Evolutionary conservation across 768 basidiomycete species (phyloP), one percentile per base, ranked within the genome.

Genomic region (Rubroboletus pulcherrimus): DNA sequence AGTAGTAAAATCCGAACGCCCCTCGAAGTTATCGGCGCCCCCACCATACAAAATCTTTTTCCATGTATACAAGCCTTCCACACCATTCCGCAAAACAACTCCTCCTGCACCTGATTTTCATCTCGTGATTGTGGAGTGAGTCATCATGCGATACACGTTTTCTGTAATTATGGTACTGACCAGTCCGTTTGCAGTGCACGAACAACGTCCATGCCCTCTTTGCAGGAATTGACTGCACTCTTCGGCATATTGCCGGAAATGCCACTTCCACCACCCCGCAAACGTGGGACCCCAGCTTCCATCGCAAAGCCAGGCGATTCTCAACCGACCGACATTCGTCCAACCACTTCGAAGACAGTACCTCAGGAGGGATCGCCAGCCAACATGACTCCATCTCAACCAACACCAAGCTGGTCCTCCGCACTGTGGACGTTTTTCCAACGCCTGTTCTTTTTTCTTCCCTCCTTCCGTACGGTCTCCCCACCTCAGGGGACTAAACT

Each of bases 61-160:
- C 71, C 88, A 97, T 64, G 76, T 93, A 5, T 96, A 95, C 75
- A 97, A 96, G 66, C 96, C 96, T 2, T 85, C 84, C 7, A 91
- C 92, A 0, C 78, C 89, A 8, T 96, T 85, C 75, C 87, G 83
- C 67, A 92, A 87, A 74, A 87, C 84, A 0, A 73, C 81, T 1
- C 90, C 88, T 6, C 84, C 87, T 7, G 77, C 79, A 1, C 93
- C 95, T 3, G 93, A 97, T 70, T 98, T 93, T 71, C 80, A 85
- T 49, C 73, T 97, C 19, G 90, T 91, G 1, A 88, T 95, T 2
- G 78, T 98, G 54, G 84, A 95, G 94, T 96, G 60, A 63, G 85
- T 74, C 33, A 24, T 31, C 19, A 46, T 57, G 43, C 9, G 11
- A 26, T 21, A 42, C 29, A 7, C n/a, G 21, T 9, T 29, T 37